Evolutionary conservation across 345 rosid genomes (phyloP).

Genomic region (Lepidium didymum): DNA sequence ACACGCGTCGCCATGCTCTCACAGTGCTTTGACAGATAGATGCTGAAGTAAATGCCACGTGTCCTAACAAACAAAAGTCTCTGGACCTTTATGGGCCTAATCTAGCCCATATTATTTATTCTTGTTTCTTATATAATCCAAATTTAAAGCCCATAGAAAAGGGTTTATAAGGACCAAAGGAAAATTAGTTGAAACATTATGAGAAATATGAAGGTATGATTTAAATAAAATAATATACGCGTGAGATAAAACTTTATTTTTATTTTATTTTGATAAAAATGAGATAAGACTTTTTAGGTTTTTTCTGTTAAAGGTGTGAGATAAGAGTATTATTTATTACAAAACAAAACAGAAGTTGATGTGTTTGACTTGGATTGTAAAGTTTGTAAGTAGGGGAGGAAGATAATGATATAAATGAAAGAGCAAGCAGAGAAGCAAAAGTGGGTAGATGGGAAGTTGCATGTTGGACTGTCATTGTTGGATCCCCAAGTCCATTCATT

Average conservation of each 20-base stretch:
- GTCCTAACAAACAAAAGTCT: background rate
- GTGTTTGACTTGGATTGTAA: no score
- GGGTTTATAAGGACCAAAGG: no score
- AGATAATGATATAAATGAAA: background rate
- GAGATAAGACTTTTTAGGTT: no score
- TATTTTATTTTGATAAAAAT: no score
- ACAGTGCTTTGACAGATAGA: conserved; percentile 15
- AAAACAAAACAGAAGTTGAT: no score
- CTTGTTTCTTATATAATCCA: background rate
- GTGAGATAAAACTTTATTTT: no score
- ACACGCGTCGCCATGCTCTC: conserved; percentile 20
- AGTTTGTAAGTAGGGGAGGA: no score
- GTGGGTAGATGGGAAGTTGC: background rate
- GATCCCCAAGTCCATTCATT: background rate
- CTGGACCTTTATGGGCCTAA: background rate
- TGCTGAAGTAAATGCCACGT: background rate
- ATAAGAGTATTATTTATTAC: no score
- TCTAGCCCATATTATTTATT: background rate
- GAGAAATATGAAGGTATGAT: no score
- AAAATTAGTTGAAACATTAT: no score
- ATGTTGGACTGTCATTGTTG: background rate
- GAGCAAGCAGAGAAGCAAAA: background rate
- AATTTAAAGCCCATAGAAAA: background rate
- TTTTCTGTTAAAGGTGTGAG: no score
- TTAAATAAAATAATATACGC: no score